Percentiles rank a stretch among this genome's conserved stretches.
Conservation (phyloP, 2,329 filamentous ascomycete species). For the Pyricularia pennisetigena region DNA sequence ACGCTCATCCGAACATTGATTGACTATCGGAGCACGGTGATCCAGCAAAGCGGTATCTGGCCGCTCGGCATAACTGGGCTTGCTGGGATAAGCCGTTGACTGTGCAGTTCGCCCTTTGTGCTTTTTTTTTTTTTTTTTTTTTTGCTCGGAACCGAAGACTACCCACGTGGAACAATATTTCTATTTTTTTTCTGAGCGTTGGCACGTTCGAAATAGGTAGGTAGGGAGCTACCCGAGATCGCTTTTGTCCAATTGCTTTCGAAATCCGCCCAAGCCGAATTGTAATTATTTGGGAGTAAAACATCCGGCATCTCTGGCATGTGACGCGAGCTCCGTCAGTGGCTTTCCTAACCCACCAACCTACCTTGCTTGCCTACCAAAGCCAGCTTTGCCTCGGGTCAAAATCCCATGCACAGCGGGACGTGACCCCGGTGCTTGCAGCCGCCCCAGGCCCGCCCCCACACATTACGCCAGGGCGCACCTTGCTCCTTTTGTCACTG, state of each 20-base stretch:
- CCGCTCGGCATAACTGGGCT: neutral
- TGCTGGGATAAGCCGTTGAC: neutral
- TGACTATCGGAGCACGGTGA: neutral
- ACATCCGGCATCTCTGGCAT: neutral
- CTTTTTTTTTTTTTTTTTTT: neutral
- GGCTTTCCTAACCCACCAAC: neutral
- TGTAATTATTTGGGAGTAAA: neutral
- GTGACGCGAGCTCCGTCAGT: slow-evolving; percentile 1
- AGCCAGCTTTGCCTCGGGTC: neutral
- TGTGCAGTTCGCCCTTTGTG: neutral
- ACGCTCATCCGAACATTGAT: neutral
- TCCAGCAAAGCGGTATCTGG: neutral
- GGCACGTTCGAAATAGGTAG: neutral
- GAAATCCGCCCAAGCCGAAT: neutral
- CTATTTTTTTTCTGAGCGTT: no score
- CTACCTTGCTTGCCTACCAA: neutral
- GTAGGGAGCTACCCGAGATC: neutral
- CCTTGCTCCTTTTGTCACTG: neutral
- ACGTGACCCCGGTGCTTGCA: neutral
- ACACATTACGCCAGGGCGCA: neutral
- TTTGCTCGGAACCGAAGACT: neutral
- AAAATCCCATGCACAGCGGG: neutral
- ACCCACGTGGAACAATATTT: neutral
- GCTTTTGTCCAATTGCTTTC: neutral
- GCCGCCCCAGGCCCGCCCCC: neutral